Evolutionary conservation across 257 asterid genomes (phyloP), one percentile per base, ranked within the genome.

Genomic region (Solanum boliviense): DNA sequence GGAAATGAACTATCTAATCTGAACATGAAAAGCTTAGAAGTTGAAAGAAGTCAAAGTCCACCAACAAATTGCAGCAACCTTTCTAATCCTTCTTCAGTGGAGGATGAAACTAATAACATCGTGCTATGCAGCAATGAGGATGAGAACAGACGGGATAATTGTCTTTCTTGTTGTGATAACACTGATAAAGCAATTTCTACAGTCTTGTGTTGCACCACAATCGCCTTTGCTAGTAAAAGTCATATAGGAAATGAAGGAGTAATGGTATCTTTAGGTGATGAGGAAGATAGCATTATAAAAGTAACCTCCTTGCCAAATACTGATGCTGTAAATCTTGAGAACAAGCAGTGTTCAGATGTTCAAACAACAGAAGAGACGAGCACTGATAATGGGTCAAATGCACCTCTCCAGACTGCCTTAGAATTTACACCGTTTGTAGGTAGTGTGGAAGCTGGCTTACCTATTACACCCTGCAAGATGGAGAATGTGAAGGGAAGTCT

Each of bases 41-140:
- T 83, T 62, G 98, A 91, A 88, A 91, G 92, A 89, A 94, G 93
- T 84, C 93, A 88, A 88, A 94, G 96, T 79, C 94, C 95, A 39
- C 89, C 92, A 9, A 93, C 96, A 58, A 94, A 94, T 92, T 93
- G 93, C 86, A 95, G 99, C 90, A 95, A 94, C 89, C 95, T 94
- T 88, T 97, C 98, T 10, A 95, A 95, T 92, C 98, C 97, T 86
- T 95, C 98, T 34, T 94, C 98, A 1, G 92, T 95, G 48, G 99
- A 96, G 89, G 98, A 96, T 44, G 98, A 94, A 90, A 94, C 94
- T 83, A 93, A 91, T 62, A 91, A 94, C 79, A 89, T 36, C 74
- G 13, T 89, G 88, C 94, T 95, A 35, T 88, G 92, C 92, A 89
- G 92, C 89, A 91, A 86, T 8, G 93, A 87, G 87, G 91, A 88